These are phyloP conservation scores for Inonotus hispidus DNA, from an alignment of 1,284 basidiomycete species.

Conservation along the genomic window DNA sequence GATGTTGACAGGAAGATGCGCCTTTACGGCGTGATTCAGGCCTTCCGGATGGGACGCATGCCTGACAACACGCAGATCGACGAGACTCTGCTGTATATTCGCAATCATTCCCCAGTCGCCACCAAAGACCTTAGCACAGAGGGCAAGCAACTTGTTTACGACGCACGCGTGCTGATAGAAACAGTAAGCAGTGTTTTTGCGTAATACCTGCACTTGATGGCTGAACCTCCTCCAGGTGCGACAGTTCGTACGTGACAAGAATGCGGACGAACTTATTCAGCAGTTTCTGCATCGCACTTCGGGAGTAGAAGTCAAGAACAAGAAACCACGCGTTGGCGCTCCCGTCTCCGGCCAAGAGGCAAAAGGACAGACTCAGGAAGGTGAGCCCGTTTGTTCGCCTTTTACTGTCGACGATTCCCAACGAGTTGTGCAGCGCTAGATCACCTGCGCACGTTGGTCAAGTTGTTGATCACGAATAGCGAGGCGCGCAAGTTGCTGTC, in stretches of 20 bases:
- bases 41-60: conserved; percentile 72
- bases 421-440: no score
- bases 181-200: conserved; percentile 33
- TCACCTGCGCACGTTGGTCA: conserved; percentile 84
- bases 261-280: conserved; percentile 85
- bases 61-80: conserved; percentile 82
- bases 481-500: conserved; percentile 87
- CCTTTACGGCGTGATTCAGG: conserved; percentile 74
- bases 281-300: conserved; percentile 78
- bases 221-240: conserved; percentile 33
- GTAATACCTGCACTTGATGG: neutral
- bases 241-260: conserved; percentile 73
- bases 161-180: conserved; percentile 68
- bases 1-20: conserved; percentile 68
- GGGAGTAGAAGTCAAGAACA: conserved; percentile 41
- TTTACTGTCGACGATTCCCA: no score
- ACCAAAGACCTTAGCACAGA: conserved; percentile 65
- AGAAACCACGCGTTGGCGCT: conserved; percentile 37
- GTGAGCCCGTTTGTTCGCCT: no score
- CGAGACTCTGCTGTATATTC: conserved; percentile 62
- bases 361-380: conserved; percentile 54
- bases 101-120: conserved; percentile 64
- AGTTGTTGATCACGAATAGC: conserved; percentile 83
- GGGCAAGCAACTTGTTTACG: conserved; percentile 71
- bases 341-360: conserved; percentile 53